A percentile compares a stretch with the other conserved stretches of the same genome.
These are phyloP conservation scores for Fusarium protoensiforme DNA, from an alignment of 2,329 filamentous ascomycete species.

Conservation along the genomic window DNA sequence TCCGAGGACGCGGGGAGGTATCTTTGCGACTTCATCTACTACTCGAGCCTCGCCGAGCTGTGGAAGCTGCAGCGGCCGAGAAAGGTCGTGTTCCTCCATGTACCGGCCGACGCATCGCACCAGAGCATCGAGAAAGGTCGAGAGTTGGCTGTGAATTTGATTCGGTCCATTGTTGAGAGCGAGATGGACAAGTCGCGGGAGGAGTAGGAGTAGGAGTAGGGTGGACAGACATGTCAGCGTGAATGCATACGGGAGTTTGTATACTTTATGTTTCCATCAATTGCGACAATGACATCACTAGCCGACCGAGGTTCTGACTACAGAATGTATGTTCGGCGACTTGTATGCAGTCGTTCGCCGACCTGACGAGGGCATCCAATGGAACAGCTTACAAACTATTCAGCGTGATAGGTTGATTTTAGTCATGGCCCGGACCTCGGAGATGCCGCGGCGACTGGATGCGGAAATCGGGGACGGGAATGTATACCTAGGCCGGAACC, in stretches of 20 bases:
- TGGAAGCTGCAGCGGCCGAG: conserved; percentile 57
- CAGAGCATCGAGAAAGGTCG: conserved; percentile 59
- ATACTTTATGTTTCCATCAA: not conserved
- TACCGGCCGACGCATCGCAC: conserved; percentile 69
- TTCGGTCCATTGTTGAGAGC: conserved; percentile 67
- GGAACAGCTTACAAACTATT: not conserved
- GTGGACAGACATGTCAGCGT: not conserved
- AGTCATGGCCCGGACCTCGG: not conserved
- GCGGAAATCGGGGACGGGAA: not conserved
- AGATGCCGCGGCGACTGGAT: not conserved
- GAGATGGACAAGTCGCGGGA: conserved; percentile 46
- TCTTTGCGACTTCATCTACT: conserved; percentile 84
- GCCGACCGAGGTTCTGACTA: not conserved
- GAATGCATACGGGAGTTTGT: not conserved
- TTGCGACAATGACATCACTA: conserved; percentile 13
- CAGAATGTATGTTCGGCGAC: not conserved
- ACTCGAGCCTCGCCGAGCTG: conserved; percentile 71
- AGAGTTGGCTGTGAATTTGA: conserved; percentile 64
- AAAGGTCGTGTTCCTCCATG: conserved; percentile 77
- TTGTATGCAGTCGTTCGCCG: not conserved
- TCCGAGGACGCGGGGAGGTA: conserved; percentile 79
- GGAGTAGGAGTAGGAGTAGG: no score
- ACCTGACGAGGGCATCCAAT: not conserved
- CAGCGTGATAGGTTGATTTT: not conserved
- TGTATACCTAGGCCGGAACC: not conserved